phyloP scores from a whole-genome alignment of 108 stramenopile genomes.

The Stephanodiscus triporus region DNA sequence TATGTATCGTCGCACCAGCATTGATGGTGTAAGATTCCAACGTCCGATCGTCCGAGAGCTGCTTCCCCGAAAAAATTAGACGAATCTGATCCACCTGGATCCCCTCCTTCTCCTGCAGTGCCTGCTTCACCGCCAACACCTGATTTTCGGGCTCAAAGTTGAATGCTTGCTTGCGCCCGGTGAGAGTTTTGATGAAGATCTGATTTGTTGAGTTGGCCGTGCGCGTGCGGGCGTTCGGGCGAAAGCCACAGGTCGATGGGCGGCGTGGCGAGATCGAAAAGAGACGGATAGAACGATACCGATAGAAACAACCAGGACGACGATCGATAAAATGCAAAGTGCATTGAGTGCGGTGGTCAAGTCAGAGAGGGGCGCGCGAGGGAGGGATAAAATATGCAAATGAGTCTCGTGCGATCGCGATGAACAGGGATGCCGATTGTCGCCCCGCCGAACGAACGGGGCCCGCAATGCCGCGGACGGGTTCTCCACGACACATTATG shows the following conservation, averaged over 20 bases:
- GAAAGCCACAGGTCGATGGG: not conserved
- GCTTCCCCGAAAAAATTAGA: conserved; percentile 97
- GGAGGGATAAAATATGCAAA: not conserved
- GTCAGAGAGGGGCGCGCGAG: not conserved
- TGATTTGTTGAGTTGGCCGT: conserved; percentile 29
- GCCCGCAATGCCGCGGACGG: not conserved
- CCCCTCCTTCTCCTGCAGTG: conserved; percentile 98
- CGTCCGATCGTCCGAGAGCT: conserved; percentile 93
- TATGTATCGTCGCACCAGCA: conserved; percentile 99
- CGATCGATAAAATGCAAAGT: not conserved
- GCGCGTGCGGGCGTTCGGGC: not conserved
- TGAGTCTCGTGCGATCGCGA: not conserved
- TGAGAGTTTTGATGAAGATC: conserved; percentile 97
- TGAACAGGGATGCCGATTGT: too few relatives aligned
- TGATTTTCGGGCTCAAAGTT: conserved; percentile 97
- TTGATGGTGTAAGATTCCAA: conserved; percentile 93
- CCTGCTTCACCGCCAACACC: conserved; percentile 94
- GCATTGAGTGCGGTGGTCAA: not conserved
- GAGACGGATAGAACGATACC: not conserved
- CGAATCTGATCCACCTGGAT: conserved; percentile 99
- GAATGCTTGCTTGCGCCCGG: conserved; percentile 94
- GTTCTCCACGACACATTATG: not conserved
- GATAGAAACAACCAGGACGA: not conserved
- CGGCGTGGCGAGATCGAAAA: conserved; percentile 3
- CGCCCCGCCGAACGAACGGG: too few relatives aligned